phyloP scores from a whole-genome alignment of 768 basidiomycete genomes.

The Lentinus tigrinus region DNA sequence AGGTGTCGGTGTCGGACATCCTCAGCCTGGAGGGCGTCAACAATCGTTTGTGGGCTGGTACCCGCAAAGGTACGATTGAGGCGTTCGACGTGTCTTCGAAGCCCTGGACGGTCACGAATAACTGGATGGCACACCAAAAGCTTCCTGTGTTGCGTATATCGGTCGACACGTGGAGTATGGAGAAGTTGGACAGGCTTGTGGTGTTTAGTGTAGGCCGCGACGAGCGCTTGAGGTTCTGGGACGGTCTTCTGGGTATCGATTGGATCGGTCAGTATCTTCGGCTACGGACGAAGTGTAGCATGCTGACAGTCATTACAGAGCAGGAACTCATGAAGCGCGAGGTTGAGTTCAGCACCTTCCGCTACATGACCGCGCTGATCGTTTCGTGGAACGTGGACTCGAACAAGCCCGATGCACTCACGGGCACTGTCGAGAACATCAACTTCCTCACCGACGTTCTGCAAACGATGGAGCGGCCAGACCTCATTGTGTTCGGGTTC shows the following conservation, averaged over 20 bases:
- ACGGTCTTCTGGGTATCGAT: conserved; percentile 79
- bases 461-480: conserved; percentile 69
- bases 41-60: conserved; percentile 84
- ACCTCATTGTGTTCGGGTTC: conserved; percentile 91
- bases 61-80: conserved; percentile 75
- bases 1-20: conserved; percentile 80
- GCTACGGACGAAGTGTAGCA: not conserved
- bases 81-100: conserved; percentile 72
- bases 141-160: conserved; percentile 62
- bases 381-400: conserved; percentile 95
- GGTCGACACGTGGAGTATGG: conserved; percentile 77
- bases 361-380: conserved; percentile 73
- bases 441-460: conserved; percentile 81
- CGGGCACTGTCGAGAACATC: conserved; percentile 64
- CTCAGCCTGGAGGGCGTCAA: conserved; percentile 83
- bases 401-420: conserved; percentile 74
- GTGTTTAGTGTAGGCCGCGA: conserved; percentile 79
- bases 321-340: conserved; percentile 75
- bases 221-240: conserved; percentile 79
- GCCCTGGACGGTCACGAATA: conserved; percentile 87
- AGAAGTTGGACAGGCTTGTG: conserved; percentile 60
- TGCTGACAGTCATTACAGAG: conserved; percentile 43
- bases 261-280: conserved; percentile 72
- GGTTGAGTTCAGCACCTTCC: conserved; percentile 73
- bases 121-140: conserved; percentile 78